Conservation (phyloP, 2,329 filamentous ascomycete species). For the Aspergillus melleus region DNA sequence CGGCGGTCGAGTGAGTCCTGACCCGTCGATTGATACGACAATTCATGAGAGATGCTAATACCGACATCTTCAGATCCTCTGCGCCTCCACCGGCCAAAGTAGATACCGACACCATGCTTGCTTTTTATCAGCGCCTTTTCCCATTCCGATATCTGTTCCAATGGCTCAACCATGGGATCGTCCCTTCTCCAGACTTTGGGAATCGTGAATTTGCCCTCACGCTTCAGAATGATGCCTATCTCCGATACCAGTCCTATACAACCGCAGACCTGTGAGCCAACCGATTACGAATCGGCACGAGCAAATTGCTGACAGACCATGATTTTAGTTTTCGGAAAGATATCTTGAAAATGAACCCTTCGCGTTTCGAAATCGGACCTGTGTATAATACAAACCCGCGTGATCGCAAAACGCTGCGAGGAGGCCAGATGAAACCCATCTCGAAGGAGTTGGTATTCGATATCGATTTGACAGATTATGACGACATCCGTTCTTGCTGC, state of each 20-base stretch:
- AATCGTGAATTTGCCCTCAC: constrained; percentile 97
- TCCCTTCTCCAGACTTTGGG: constrained; percentile 81
- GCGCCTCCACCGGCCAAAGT: constrained; percentile 51
- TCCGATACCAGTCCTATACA: constrained; percentile 82
- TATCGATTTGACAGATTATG: constrained; percentile 99
- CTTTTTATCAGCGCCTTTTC: constrained; percentile 94
- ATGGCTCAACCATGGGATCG: constrained; percentile 93
- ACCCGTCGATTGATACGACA: constrained; percentile 22
- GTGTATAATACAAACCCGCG: constrained; percentile 92
- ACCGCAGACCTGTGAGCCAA: constrained; percentile 60
- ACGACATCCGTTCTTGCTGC: constrained; percentile 94
- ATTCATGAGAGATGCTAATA: constrained; percentile 11
- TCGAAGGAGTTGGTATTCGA: constrained; percentile 97
- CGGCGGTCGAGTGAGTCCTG: constrained; percentile 5
- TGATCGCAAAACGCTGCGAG: constrained; percentile 81
- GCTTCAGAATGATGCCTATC: constrained; percentile 85
- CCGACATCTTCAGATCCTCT: constrained; percentile 25
- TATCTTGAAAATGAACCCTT: constrained; percentile 81
- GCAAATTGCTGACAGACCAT: background rate
- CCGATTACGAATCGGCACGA: constrained; percentile 18
- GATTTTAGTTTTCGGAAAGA: constrained; percentile 77
- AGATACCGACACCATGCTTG: constrained; percentile 82
- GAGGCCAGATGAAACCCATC: constrained; percentile 78
- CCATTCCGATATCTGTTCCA: constrained; percentile 94
- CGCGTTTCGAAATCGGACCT: constrained; percentile 97